Conservation (phyloP, 225 moss, liverwort and hornwort species). For the Anthoceros angustus region DNA sequence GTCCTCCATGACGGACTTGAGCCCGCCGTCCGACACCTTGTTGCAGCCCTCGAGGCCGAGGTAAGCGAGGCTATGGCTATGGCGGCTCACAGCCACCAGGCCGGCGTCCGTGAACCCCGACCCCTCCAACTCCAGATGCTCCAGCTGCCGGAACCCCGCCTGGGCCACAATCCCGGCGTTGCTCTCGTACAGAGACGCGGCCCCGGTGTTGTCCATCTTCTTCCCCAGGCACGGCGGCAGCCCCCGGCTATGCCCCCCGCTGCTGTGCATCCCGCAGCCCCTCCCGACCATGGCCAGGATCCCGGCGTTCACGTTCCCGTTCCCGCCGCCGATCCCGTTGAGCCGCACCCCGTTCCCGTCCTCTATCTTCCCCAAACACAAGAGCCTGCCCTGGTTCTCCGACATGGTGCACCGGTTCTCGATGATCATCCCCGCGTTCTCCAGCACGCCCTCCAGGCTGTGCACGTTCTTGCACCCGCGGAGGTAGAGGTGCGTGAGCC, state of each 20-base stretch:
- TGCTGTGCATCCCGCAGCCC: too few species aligned
- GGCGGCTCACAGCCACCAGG: conserved; percentile 8
- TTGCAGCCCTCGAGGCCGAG: conserved; percentile 9
- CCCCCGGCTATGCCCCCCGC: too few species aligned
- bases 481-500: conserved; percentile 7
- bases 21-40: conserved; percentile 10
- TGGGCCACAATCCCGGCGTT: background rate
- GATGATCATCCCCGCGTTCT: background rate
- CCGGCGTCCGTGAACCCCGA: conserved; percentile 13
- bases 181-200: background rate
- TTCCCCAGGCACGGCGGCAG: too few species aligned
- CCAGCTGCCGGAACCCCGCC: conserved; percentile 9
- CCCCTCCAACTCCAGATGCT: conserved; percentile 9
- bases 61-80: conserved; percentile 4
- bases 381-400: background rate
- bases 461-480: conserved; percentile 11
- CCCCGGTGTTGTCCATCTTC: background rate
- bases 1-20: conserved; percentile 14
- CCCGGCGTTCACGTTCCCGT: too few species aligned
- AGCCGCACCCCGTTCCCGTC: too few species aligned
- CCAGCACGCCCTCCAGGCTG: conserved; percentile 6
- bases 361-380: too few species aligned
- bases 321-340: too few species aligned
- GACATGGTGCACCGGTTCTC: background rate
- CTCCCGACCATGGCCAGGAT: too few species aligned